Evolutionary conservation across 805 yeast species (phyloP).

Genomic region (Yarrowia yakushimensis): DNA sequence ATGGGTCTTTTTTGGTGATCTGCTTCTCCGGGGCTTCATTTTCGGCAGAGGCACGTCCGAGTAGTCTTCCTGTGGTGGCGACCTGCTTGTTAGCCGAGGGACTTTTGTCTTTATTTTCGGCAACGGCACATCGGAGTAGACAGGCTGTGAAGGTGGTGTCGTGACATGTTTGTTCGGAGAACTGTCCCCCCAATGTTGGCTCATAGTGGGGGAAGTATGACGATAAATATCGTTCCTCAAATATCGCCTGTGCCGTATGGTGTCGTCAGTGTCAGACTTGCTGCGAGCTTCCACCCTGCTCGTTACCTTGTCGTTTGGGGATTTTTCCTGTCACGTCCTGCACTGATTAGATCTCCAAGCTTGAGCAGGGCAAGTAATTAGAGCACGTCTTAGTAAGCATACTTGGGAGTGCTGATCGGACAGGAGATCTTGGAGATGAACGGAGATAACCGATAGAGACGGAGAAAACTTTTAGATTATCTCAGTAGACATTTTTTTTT

Average conservation of each 20-base stretch:
- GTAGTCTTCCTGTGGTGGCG: background rate
- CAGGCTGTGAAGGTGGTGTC: background rate
- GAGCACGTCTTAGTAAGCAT: background rate
- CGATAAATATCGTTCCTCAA: background rate
- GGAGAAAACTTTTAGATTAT: no score
- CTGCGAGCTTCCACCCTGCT: background rate
- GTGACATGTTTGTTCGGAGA: background rate
- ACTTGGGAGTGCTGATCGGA: background rate
- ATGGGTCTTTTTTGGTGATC: background rate
- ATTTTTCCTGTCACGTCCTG: background rate
- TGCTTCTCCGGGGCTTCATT: background rate
- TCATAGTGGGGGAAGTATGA: background rate
- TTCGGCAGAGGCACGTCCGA: slow-evolving; percentile 10
- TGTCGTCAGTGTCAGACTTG: background rate
- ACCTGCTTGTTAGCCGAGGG: background rate
- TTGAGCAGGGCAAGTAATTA: no score
- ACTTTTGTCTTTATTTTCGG: background rate
- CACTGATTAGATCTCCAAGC: background rate
- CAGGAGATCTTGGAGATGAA: background rate
- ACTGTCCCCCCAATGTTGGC: background rate
- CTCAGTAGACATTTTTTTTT: no score
- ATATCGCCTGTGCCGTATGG: background rate
- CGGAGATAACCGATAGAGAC: background rate
- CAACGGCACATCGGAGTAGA: background rate
- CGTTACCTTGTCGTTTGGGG: background rate